Evolutionary conservation across 441 rosid species (phyloP), one percentile per base, ranked within the genome.

Genomic region (Pelargonium myrrhifolium): DNA sequence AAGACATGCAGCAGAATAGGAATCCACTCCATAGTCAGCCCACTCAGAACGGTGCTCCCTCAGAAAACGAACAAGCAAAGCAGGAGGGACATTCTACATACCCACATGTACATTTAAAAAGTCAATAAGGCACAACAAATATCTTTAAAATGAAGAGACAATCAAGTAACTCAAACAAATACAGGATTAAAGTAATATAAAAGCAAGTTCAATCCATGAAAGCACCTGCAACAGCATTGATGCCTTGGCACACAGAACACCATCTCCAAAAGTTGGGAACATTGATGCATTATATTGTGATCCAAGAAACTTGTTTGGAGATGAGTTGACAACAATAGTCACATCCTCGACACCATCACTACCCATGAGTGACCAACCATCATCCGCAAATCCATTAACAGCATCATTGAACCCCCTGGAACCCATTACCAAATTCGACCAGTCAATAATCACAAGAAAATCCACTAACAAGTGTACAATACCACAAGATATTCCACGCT

Each of bases 1-100:
- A 67, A 90, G 74, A 3, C 93, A 86, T 0, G 96, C 88, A 14
- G 98, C 97, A n/a, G 92, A 87, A 79, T 90, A 95, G 22, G 99
- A 97, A 75, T 95, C 99, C 68, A 95, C 95, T 56, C 87, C 90
- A 79, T 87, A 92, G 79, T 92, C 99, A 72, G 98, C 99, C 99
- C 99, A 95, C 69, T 95, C 98, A 0, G 98, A 89, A 2, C 97
- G 97, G 67, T 95, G 99, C 81, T 95, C 99, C 78, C 98, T 85
- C 39, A 95, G 79, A 74, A 95, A 95, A 60, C 97, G 95, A 14
- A 95, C 92, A 69, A 95, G 78, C 64, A 90, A 90, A 40, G 96
- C 97, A 65, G 99, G 98, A 59, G 90, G 95, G 43, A 95, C 98
- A 81, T 89, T 90, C 99, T 94, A 65, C 68, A 24, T 77, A 51